A percentile compares a stretch with the other conserved stretches of the same genome.
phyloP scores from a whole-genome alignment of 2,329 filamentous ascomycete species.

The Nigrospora oryzae region DNA sequence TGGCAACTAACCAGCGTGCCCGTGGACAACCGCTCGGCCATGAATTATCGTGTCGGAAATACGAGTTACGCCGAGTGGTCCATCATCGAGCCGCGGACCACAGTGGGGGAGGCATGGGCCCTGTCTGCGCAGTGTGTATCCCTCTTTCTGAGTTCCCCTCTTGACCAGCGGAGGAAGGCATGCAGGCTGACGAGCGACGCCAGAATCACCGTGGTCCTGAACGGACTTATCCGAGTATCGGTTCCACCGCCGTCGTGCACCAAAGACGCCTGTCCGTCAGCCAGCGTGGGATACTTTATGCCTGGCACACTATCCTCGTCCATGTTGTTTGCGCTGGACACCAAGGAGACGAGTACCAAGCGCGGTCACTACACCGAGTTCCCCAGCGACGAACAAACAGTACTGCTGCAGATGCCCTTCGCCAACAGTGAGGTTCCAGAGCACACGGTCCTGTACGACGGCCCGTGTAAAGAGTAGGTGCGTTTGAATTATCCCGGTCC shows the following conservation, averaged over 20 bases:
- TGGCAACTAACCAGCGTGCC: slow-evolving; percentile 16
- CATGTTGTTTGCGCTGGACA: slow-evolving; percentile 20
- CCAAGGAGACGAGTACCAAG: slow-evolving; percentile 14
- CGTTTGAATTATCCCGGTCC: no score
- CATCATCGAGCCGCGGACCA: slow-evolving; percentile 20
- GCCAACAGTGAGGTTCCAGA: slow-evolving; percentile 12
- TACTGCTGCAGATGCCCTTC: slow-evolving; percentile 22
- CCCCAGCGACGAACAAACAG: slow-evolving; percentile 21
- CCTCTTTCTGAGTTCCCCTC: no score
- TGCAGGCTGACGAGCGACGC: no score
- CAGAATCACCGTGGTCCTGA: slow-evolving; percentile 21
- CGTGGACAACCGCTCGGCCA: slow-evolving; percentile 17
- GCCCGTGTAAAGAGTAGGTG: slow-evolving; percentile 10
- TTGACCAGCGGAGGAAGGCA: no score
- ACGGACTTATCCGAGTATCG: slow-evolving; percentile 17
- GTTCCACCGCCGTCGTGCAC: background rate
- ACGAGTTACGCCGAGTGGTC: slow-evolving; percentile 20
- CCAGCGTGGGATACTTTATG: slow-evolving; percentile 17
- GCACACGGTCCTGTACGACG: slow-evolving; percentile 20
- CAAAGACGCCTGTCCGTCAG: background rate
- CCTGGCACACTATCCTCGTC: slow-evolving; percentile 21
- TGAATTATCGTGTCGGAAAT: slow-evolving; percentile 19
- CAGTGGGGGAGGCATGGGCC: slow-evolving; percentile 23
- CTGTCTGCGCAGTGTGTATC: slow-evolving; percentile 19
- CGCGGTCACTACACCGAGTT: slow-evolving; percentile 24